A percentile compares a stretch with the other conserved stretches of the same genome.
Evolutionary conservation across 2,329 filamentous ascomycete genomes (phyloP).

Genomic region (Cordyceps farinosa): DNA sequence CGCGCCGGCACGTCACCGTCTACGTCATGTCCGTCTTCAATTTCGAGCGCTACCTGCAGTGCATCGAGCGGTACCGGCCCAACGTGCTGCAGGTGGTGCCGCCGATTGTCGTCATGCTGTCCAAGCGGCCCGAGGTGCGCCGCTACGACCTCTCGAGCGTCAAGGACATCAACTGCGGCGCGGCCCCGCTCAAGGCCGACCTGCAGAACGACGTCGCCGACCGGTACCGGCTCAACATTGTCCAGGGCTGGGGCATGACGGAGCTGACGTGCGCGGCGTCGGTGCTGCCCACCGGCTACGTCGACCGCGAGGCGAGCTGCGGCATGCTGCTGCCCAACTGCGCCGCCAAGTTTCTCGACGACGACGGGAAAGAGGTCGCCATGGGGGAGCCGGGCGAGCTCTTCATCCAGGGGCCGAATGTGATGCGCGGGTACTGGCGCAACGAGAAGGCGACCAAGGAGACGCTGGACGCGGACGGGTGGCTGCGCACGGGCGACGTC

Average conservation of each 20-base stretch:
- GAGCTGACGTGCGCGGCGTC: conserved; percentile 45
- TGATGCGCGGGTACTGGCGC: conserved; percentile 57
- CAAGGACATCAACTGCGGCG: conserved; percentile 45
- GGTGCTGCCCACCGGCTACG: conserved; percentile 34
- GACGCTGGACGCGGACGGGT: conserved; percentile 48
- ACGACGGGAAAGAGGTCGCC: conserved; percentile 47
- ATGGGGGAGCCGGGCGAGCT: conserved; percentile 51
- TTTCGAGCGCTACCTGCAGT: conserved; percentile 49
- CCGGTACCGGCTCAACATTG: conserved; percentile 37
- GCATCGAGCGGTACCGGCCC: conserved; percentile 49
- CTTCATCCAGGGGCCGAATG: conserved; percentile 51
- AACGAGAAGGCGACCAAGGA: conserved; percentile 53
- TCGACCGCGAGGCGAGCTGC: conserved; percentile 43
- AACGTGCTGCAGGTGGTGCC: conserved; percentile 53
- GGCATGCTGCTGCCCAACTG: conserved; percentile 52
- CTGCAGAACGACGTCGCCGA: conserved; percentile 45
- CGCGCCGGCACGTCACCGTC: conserved; percentile 42
- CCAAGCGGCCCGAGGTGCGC: conserved; percentile 51
- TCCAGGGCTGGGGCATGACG: conserved; percentile 61
- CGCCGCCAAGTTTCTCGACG: conserved; percentile 51
- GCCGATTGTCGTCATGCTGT: conserved; percentile 55
- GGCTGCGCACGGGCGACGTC: conserved; percentile 58
- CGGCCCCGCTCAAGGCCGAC: conserved; percentile 46
- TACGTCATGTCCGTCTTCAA: conserved; percentile 57
- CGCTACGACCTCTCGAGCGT: conserved; percentile 52